Evolutionary conservation across 2,329 filamentous ascomycete genomes (phyloP).

Genomic region (Fusarium globosum): DNA sequence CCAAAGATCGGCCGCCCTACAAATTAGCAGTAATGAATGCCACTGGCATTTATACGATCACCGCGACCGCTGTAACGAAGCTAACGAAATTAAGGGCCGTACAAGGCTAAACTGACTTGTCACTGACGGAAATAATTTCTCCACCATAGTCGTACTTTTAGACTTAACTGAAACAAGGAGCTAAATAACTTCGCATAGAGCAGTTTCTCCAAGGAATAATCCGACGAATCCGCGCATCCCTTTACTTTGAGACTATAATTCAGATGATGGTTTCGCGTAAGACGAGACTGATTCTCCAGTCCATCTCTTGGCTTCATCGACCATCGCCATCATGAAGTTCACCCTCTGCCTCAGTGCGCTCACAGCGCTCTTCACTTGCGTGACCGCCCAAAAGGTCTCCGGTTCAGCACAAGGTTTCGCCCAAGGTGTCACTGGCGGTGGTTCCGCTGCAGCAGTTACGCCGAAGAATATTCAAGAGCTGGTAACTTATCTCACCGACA

Average conservation of each 20-base stretch:
- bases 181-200: background rate
- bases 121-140: background rate
- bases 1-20: background rate
- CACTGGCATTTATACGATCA: background rate
- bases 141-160: background rate
- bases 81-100: background rate
- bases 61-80: background rate
- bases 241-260: background rate
- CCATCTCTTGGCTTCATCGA: background rate
- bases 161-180: background rate
- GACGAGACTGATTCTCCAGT: rapidly evolving
- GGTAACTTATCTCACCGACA: constrained; percentile 29
- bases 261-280: too few relatives aligned
- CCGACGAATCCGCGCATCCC: background rate
- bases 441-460: constrained; percentile 18
- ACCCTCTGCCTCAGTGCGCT: background rate
- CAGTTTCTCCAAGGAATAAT: background rate
- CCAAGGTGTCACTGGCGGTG: constrained; percentile 24
- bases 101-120: background rate
- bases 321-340: background rate
- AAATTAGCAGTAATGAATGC: rapidly evolving
- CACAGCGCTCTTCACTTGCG: background rate
- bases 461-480: constrained; percentile 29
- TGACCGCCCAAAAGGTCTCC: background rate
- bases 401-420: constrained; percentile 32